Percentiles rank a stretch among this genome's conserved stretches.
Conservation (phyloP, 163 green algal species). For the Coccomyxa subellipsoidea region DNA sequence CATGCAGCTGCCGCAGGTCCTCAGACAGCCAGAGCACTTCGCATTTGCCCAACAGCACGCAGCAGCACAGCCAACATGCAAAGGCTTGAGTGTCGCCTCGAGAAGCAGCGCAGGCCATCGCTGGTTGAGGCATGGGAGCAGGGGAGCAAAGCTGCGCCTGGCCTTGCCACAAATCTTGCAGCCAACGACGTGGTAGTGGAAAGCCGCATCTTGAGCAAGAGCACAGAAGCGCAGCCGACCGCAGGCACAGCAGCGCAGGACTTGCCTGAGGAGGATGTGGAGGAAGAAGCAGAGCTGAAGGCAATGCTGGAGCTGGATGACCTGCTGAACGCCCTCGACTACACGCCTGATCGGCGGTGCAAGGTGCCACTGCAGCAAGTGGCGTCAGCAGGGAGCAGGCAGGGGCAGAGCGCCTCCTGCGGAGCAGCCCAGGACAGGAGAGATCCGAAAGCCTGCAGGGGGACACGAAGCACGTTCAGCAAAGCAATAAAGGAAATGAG, state of each 20-base stretch:
- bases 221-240: not conserved
- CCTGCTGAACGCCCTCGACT: not conserved
- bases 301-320: not conserved
- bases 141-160: not conserved
- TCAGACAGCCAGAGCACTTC: not conserved
- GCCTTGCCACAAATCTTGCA: too few relatives aligned
- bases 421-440: not conserved
- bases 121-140: not conserved
- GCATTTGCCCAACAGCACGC: not conserved
- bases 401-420: not conserved
- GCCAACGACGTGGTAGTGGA: too few relatives aligned
- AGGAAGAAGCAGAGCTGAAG: not conserved
- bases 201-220: not conserved
- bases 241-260: not conserved
- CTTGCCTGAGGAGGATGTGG: not conserved
- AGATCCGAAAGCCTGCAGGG: not conserved
- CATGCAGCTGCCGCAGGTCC: not conserved
- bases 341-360: not conserved
- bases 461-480: not conserved
- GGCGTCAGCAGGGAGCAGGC: not conserved
- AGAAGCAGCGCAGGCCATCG: not conserved
- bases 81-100: not conserved
- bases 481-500: too few relatives aligned
- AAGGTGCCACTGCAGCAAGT: not conserved
- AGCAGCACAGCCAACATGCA: not conserved